Conservation (phyloP, 169 alveolate genomes). For the Cryptosporidium viatorum region DNA sequence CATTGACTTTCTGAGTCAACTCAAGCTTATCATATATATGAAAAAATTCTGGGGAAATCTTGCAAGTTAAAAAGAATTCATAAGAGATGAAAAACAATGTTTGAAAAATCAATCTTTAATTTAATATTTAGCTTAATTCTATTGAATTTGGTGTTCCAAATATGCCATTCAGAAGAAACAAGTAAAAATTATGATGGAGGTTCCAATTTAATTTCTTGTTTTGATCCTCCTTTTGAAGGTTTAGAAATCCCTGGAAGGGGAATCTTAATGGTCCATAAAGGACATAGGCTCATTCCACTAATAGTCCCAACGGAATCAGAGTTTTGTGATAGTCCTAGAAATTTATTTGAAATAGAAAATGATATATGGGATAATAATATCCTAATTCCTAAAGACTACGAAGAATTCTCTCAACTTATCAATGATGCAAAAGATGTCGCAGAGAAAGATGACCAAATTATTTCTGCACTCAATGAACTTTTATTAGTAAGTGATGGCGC, state of each 20-base stretch:
- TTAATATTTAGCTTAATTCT: not conserved
- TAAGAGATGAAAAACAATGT: constrained; percentile 5
- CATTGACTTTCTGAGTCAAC: not conserved
- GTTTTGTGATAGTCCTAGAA: constrained; percentile 40
- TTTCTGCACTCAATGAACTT: constrained; percentile 33
- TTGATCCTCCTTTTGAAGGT: constrained; percentile 50
- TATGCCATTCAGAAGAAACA: not conserved
- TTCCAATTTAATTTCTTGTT: constrained; percentile 9
- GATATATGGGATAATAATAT: constrained; percentile 42
- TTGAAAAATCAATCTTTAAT: not conserved
- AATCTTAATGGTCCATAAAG: constrained; percentile 21
- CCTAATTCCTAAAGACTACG: constrained; percentile 32
- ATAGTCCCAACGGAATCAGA: constrained; percentile 7
- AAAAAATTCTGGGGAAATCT: not conserved
- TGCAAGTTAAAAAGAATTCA: not conserved
- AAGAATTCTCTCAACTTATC: constrained; percentile 42
- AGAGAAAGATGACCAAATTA: constrained; percentile 5
- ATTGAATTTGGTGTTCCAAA: not conserved
- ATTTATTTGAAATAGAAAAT: not conserved
- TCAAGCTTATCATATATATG: not conserved
- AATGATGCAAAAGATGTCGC: constrained; percentile 13
- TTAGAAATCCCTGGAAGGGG: constrained; percentile 68
- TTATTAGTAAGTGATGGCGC: not conserved
- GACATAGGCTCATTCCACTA: constrained; percentile 62
- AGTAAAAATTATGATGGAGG: not conserved